Conservation (phyloP, 306 rosid genomes). For the Prunus mume region DNA sequence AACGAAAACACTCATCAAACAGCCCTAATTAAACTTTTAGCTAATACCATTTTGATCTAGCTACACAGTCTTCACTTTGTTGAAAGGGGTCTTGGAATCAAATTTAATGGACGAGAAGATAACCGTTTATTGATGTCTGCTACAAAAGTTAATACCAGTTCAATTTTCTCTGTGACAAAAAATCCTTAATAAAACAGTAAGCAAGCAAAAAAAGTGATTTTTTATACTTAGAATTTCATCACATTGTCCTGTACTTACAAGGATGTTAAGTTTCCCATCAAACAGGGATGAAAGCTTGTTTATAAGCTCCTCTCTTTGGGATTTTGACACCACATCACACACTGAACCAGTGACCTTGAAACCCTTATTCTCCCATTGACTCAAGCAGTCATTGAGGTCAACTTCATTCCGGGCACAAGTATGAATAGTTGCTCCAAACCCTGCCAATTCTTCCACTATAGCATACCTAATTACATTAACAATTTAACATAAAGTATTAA, state of each 20-base stretch:
- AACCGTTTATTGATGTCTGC: neutral
- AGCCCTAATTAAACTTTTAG: no score
- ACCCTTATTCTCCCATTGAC: constrained; percentile 23
- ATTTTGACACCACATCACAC: constrained; percentile 8
- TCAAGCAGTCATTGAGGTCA: constrained; percentile 23
- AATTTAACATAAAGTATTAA: neutral
- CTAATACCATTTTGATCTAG: no score
- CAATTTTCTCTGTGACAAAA: neutral
- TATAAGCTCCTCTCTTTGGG: constrained; percentile 16
- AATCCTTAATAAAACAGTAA: neutral
- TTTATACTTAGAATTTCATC: no score
- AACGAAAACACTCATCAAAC: no score
- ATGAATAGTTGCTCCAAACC: constrained; percentile 23
- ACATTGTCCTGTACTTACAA: constrained; percentile 6
- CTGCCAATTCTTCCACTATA: constrained; percentile 34
- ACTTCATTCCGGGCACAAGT: constrained; percentile 17
- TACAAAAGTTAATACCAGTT: neutral
- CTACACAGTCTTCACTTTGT: no score
- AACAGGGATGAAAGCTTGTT: constrained; percentile 14
- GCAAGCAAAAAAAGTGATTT: neutral
- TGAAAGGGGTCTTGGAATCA: no score
- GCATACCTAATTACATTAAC: constrained; percentile 20
- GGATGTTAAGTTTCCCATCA: constrained; percentile 31
- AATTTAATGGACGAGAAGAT: neutral
- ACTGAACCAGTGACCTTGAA: constrained; percentile 29